A percentile compares a stretch with the other conserved stretches of the same genome.
Conservation (phyloP, 2,329 filamentous ascomycete species). For the Claviceps pazoutovae region DNA sequence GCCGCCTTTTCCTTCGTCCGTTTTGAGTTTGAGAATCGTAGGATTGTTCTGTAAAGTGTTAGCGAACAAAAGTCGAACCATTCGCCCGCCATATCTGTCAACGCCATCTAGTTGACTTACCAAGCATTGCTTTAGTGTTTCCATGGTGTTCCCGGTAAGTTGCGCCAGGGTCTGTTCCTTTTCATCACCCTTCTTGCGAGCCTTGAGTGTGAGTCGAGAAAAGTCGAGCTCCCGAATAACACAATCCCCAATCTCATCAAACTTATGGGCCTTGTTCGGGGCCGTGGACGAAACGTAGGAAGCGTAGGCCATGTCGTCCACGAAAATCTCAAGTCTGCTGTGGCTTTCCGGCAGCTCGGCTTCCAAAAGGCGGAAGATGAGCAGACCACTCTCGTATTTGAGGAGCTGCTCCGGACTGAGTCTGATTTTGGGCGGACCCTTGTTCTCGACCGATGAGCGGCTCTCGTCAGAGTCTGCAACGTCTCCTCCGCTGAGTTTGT, state of each 20-base stretch:
- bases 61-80: neutral
- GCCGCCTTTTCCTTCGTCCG: conserved; percentile 60
- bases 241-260: conserved; percentile 89
- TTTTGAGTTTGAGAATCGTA: conserved; percentile 65
- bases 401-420: conserved; percentile 68
- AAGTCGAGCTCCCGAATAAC: conserved; percentile 97
- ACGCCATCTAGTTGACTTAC: conserved; percentile 31
- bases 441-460: conserved; percentile 23
- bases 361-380: conserved; percentile 91
- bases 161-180: conserved; percentile 68
- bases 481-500: conserved; percentile 4
- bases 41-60: conserved; percentile 58
- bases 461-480: conserved; percentile 21
- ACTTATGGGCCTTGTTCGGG: conserved; percentile 51
- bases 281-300: conserved; percentile 73
- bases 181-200: conserved; percentile 67
- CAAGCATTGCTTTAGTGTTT: conserved; percentile 77
- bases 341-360: conserved; percentile 67
- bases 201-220: conserved; percentile 76
- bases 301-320: conserved; percentile 90
- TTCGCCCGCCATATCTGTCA: neutral
- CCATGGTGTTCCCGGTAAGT: conserved; percentile 69
- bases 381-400: conserved; percentile 76
- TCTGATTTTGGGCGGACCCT: conserved; percentile 58
- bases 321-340: conserved; percentile 71